phyloP scores from a whole-genome alignment of 2,329 filamentous ascomycete genomes.

The Colletotrichum echinochloae region DNA sequence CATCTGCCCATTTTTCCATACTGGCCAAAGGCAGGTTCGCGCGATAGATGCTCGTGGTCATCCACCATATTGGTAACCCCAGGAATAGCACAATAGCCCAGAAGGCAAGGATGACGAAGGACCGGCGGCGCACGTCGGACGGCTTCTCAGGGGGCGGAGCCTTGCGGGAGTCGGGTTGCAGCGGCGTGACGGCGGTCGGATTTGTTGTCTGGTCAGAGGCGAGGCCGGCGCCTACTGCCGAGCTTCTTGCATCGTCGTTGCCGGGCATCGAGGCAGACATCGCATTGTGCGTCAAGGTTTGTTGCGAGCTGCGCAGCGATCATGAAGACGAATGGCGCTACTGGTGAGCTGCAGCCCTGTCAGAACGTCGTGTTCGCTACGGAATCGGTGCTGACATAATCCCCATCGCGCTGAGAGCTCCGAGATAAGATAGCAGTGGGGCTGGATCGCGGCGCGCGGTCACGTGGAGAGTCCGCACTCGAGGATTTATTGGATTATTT shows the following conservation, averaged over 20 bases:
- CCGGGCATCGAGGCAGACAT: constrained; percentile 33
- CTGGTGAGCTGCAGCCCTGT: not conserved
- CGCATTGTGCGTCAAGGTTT: constrained; percentile 8
- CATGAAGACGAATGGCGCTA: not conserved
- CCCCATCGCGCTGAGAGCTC: not conserved
- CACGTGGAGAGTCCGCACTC: not conserved
- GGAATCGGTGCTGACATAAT: not conserved
- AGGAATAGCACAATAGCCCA: constrained; percentile 88
- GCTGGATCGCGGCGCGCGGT: not conserved
- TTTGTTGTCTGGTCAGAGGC: not conserved
- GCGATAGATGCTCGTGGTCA: constrained; percentile 91
- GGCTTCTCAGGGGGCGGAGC: constrained; percentile 82
- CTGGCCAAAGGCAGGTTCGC: constrained; percentile 83
- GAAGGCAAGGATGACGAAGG: constrained; percentile 85
- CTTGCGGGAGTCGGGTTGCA: constrained; percentile 48
- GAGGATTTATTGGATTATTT: not conserved
- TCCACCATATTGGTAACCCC: constrained; percentile 95
- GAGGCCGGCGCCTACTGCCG: constrained; percentile 5
- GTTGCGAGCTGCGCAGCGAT: constrained; percentile 16
- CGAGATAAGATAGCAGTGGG: constrained; percentile 5
- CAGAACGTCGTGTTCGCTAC: not conserved
- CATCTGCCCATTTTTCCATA: constrained; percentile 94
- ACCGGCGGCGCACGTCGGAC: constrained; percentile 76
- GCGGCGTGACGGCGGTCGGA: constrained; percentile 10
- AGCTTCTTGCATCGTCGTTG: constrained; percentile 17